A percentile compares a stretch with the other conserved stretches of the same genome.
phyloP scores from a whole-genome alignment of 106 monocot genomes.

The Platanthera guangdongensis region DNA sequence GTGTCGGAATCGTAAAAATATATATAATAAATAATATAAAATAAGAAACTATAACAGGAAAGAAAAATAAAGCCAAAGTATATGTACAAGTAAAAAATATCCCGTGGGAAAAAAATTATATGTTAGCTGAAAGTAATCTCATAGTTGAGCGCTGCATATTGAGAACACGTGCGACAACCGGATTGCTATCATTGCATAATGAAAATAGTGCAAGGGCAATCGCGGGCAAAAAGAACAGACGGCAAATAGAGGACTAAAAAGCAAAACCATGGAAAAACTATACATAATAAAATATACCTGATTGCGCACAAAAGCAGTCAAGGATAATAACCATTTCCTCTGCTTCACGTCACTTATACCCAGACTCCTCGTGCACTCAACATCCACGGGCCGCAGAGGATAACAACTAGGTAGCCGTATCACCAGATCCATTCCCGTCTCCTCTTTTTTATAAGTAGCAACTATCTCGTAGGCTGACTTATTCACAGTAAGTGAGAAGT shows the following conservation, averaged over 20 bases:
- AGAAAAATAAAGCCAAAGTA: too few species aligned
- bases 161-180: too few species aligned
- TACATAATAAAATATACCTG: constrained; percentile 37
- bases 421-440: constrained; percentile 94
- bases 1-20: too few species aligned
- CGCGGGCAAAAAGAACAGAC: too few species aligned
- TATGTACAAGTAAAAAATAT: too few species aligned
- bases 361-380: constrained; percentile 83
- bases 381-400: constrained; percentile 84
- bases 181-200: too few species aligned
- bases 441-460: constrained; percentile 98
- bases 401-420: constrained; percentile 83
- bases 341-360: constrained; percentile 91
- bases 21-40: too few species aligned
- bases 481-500: constrained; percentile 79
- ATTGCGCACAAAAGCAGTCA: constrained; percentile 91
- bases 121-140: too few species aligned
- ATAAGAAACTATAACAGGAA: too few species aligned
- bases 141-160: too few species aligned
- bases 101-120: too few species aligned
- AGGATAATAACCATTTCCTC: constrained; percentile 89
- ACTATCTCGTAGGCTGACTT: constrained; percentile 80
- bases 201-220: too few species aligned
- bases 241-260: neutral
- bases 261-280: neutral